Conservation (phyloP, 1,284 basidiomycete genomes). For the Puccinia hordei region DNA sequence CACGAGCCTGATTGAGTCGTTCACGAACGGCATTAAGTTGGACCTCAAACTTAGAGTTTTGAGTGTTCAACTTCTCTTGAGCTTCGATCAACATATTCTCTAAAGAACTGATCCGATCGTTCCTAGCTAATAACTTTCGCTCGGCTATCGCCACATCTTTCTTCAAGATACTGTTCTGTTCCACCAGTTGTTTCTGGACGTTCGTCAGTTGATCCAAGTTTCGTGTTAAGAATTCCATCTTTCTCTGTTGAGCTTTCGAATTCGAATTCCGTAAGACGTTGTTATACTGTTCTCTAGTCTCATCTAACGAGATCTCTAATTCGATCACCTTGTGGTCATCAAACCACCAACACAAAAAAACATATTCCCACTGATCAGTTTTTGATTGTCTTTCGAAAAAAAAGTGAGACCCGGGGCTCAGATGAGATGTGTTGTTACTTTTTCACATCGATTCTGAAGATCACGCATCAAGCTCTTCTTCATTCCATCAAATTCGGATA, state of each 20-base stretch:
- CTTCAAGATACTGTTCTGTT: slow-evolving; percentile 96
- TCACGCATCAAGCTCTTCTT: slow-evolving; percentile 99
- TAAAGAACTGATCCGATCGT: slow-evolving; percentile 94
- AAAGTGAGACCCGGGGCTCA: slow-evolving; percentile 53
- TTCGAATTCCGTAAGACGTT: slow-evolving; percentile 97
- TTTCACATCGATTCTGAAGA: slow-evolving; percentile 98
- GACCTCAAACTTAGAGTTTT: slow-evolving; percentile 93
- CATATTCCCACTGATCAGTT: neutral
- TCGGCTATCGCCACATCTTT: slow-evolving; percentile 97
- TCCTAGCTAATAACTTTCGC: slow-evolving; percentile 89
- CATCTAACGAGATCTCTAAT: slow-evolving; percentile 97
- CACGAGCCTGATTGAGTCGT: slow-evolving; percentile 84
- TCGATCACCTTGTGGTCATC: slow-evolving; percentile 99
- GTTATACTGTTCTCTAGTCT: slow-evolving; percentile 98
- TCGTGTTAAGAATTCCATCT: slow-evolving; percentile 97
- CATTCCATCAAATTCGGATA: slow-evolving; percentile 96
- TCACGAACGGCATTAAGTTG: slow-evolving; percentile 89
- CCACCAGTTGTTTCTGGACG: slow-evolving; percentile 98
- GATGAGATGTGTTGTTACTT: no score
- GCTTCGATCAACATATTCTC: slow-evolving; percentile 89
- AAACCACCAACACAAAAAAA: slow-evolving; percentile 37
- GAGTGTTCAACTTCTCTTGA: slow-evolving; percentile 81
- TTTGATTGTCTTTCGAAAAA: neutral
- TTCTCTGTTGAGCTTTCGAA: slow-evolving; percentile 96
- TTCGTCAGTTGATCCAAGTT: slow-evolving; percentile 93